These are phyloP conservation scores for Aspergillus carlsbadensis DNA, from an alignment of 495 filamentous ascomycete genomes.

Conservation along the genomic window DNA sequence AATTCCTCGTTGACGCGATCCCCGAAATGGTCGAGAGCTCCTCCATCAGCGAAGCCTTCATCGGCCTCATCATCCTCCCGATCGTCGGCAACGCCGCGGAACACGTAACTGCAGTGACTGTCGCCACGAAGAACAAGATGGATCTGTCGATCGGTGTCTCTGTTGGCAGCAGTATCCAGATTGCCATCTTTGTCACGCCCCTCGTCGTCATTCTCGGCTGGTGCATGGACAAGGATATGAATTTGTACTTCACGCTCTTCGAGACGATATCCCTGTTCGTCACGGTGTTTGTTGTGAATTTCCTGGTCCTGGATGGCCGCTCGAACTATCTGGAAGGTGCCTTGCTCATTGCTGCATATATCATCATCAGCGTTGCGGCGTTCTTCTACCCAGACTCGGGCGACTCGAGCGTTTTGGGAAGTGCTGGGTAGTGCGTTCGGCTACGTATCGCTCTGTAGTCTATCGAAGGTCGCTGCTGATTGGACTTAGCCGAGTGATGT, in stretches of 20 bases:
- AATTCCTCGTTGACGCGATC: slow-evolving; percentile 83
- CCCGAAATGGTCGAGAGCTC: slow-evolving; percentile 65
- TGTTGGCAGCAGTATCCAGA: slow-evolving; percentile 83
- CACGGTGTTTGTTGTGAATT: slow-evolving; percentile 84
- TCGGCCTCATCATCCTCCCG: slow-evolving; percentile 84
- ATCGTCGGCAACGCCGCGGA: slow-evolving; percentile 93
- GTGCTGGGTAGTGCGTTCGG: too few relatives aligned
- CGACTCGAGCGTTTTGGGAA: slow-evolving; percentile 29
- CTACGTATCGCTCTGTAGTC: too few relatives aligned
- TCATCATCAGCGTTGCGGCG: slow-evolving; percentile 48
- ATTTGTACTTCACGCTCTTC: slow-evolving; percentile 87
- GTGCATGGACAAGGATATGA: slow-evolving; percentile 80
- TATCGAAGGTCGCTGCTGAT: too few relatives aligned
- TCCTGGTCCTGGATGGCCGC: slow-evolving; percentile 80
- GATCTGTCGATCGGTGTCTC: slow-evolving; percentile 90
- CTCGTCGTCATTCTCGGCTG: slow-evolving; percentile 87
- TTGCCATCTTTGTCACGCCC: slow-evolving; percentile 84
- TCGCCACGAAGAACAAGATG: slow-evolving; percentile 95
- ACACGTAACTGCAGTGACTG: slow-evolving; percentile 85
- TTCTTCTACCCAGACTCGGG: slow-evolving; percentile 37
- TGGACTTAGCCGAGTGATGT: too few relatives aligned
- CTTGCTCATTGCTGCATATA: slow-evolving; percentile 76
- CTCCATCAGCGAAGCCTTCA: slow-evolving; percentile 71
- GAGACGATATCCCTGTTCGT: slow-evolving; percentile 87
- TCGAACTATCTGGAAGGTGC: slow-evolving; percentile 89